These are phyloP conservation scores for Leucosporidium creatinivorum DNA, from an alignment of 768 basidiomycete species.

Conservation along the genomic window DNA sequence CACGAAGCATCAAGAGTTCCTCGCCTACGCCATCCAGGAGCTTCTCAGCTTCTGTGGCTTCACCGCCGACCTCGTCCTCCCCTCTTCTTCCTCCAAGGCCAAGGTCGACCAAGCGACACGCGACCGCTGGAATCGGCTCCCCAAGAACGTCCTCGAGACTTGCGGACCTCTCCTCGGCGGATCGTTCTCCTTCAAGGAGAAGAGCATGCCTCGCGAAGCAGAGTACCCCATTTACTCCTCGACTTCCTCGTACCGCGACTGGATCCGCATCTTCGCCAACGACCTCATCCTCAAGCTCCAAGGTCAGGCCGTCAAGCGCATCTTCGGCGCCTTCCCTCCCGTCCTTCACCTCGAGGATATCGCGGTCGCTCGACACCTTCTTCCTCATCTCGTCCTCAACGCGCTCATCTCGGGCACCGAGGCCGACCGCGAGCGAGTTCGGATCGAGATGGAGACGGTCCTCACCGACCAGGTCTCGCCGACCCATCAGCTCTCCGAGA, in stretches of 20 bases:
- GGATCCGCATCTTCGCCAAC: slow-evolving; percentile 84
- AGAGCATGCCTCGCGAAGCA: slow-evolving; percentile 35
- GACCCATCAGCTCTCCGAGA: slow-evolving; percentile 54
- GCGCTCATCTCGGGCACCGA: slow-evolving; percentile 68
- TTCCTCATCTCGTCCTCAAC: slow-evolving; percentile 86
- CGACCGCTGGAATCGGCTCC: slow-evolving; percentile 65
- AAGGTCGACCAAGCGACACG: slow-evolving; percentile 3
- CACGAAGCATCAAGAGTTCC: slow-evolving; percentile 76
- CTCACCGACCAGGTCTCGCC: slow-evolving; percentile 76
- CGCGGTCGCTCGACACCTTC: slow-evolving; percentile 79
- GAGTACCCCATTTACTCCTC: slow-evolving; percentile 70
- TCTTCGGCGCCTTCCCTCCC: slow-evolving; percentile 72
- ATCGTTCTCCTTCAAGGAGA: slow-evolving; percentile 51
- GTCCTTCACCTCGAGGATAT: slow-evolving; percentile 75
- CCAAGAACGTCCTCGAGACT: slow-evolving; percentile 76
- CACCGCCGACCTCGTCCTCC: slow-evolving; percentile 61
- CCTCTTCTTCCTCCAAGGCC: slow-evolving; percentile 18
- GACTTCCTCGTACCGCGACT: slow-evolving; percentile 81
- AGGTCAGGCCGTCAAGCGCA: slow-evolving; percentile 41
- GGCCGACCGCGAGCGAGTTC: slow-evolving; percentile 57
- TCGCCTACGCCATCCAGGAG: slow-evolving; percentile 89
- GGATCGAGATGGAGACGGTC: slow-evolving; percentile 67
- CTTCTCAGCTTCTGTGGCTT: slow-evolving; percentile 80
- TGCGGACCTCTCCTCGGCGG: slow-evolving; percentile 67
- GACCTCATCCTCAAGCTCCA: slow-evolving; percentile 58